phyloP scores from a whole-genome alignment of 164 flowering plant genomes.

The Taxillus chinensis region DNA sequence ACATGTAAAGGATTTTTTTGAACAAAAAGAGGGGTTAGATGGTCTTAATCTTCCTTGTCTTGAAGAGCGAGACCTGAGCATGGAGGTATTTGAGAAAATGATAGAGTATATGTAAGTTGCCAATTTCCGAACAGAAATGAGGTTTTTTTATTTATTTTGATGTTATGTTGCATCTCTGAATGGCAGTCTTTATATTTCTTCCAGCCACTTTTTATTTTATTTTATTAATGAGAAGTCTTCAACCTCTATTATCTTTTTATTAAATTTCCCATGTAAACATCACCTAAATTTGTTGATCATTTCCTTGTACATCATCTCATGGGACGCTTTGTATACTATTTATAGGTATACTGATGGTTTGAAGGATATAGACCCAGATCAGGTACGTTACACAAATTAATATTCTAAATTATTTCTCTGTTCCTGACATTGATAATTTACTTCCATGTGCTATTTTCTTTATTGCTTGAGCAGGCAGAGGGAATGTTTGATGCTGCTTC shows the following conservation, averaged over 20 bases:
- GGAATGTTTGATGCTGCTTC: slow-evolving; percentile 99
- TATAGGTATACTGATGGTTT: slow-evolving; percentile 92
- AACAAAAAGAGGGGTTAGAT: slow-evolving; percentile 40
- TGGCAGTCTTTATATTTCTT: not conserved
- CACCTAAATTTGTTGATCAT: too few relatives aligned
- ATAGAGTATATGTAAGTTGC: slow-evolving; percentile 82
- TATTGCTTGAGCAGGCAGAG: slow-evolving; percentile 56
- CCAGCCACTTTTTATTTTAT: too few relatives aligned
- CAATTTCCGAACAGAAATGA: too few relatives aligned
- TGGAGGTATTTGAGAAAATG: slow-evolving; percentile 84
- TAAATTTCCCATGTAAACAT: too few relatives aligned
- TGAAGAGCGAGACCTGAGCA: slow-evolving; percentile 81
- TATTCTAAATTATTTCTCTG: not conserved
- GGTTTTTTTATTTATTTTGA: too few relatives aligned
- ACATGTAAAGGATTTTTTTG: slow-evolving; percentile 62
- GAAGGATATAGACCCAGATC: slow-evolving; percentile 77
- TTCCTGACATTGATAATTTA: not conserved
- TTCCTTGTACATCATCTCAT: not conserved
- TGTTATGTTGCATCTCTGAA: too few relatives aligned
- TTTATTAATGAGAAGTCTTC: too few relatives aligned
- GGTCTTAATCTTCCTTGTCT: slow-evolving; percentile 52
- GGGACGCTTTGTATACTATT: slow-evolving; percentile 8
- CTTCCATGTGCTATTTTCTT: not conserved
- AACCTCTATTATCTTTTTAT: too few relatives aligned
- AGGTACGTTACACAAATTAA: slow-evolving; percentile 31